Conservation (phyloP, 2,329 filamentous ascomycete species). For the Fusarium torulosum region DNA sequence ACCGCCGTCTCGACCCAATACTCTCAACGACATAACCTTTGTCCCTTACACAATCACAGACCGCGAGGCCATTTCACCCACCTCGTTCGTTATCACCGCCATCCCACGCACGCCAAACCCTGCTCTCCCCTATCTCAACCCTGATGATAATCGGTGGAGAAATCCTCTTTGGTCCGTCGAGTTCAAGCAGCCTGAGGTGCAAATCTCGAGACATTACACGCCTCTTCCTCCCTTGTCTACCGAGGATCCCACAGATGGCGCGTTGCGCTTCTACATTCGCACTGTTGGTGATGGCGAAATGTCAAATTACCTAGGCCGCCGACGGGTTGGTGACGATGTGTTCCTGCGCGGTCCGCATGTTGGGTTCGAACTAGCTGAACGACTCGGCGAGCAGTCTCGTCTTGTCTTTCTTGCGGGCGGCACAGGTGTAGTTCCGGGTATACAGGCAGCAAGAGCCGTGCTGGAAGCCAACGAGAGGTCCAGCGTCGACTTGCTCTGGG, state of each 20-base stretch:
- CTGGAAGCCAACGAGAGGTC: slow-evolving; percentile 55
- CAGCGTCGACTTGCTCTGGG: slow-evolving; percentile 83
- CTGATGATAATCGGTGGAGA: slow-evolving; percentile 47
- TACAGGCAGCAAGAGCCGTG: slow-evolving; percentile 80
- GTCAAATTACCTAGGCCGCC: slow-evolving; percentile 79
- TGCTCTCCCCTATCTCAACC: slow-evolving; percentile 46
- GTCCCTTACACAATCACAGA: slow-evolving; percentile 73
- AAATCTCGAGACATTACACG: slow-evolving; percentile 93
- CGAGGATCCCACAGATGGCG: slow-evolving; percentile 52
- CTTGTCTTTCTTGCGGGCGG: slow-evolving; percentile 91
- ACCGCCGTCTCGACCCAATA: slow-evolving; percentile 42
- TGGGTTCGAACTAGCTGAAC: slow-evolving; percentile 67
- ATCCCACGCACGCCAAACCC: slow-evolving; percentile 55
- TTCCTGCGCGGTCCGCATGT: slow-evolving; percentile 83
- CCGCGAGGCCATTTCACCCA: slow-evolving; percentile 73
- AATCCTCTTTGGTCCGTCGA: slow-evolving; percentile 87
- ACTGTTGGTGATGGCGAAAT: slow-evolving; percentile 85
- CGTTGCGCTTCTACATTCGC: slow-evolving; percentile 82
- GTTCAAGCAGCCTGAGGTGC: slow-evolving; percentile 92
- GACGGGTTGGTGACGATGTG: slow-evolving; percentile 72
- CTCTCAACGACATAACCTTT: slow-evolving; percentile 72
- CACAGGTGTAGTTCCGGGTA: slow-evolving; percentile 89
- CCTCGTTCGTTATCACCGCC: slow-evolving; percentile 77
- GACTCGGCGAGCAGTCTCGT: slow-evolving; percentile 50
- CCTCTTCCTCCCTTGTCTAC: slow-evolving; percentile 73